A percentile compares a stretch with the other conserved stretches of the same genome.
These are phyloP conservation scores for Urtica urens DNA, from an alignment of 306 rosid species.

Conservation along the genomic window DNA sequence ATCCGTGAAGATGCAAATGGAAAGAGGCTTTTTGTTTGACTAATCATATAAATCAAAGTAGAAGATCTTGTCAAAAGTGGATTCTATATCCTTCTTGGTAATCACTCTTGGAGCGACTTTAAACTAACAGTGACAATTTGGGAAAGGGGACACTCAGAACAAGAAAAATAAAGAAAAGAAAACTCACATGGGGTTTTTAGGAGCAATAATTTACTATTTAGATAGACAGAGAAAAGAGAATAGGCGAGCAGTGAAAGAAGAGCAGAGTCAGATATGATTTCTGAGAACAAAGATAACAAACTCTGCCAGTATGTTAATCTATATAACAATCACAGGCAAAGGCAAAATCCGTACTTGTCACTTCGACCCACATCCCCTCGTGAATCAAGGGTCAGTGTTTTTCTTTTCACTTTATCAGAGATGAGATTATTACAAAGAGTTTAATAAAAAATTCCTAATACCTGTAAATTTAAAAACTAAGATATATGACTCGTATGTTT, in stretches of 20 bases:
- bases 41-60: slow-evolving; percentile 4
- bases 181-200: slow-evolving; percentile 33
- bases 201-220: background rate
- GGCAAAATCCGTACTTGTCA: slow-evolving; percentile 40
- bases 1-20: background rate
- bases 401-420: slow-evolving; percentile 41
- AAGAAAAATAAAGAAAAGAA: slow-evolving; percentile 4
- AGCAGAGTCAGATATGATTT: slow-evolving; percentile 32
- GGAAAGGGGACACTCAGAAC: too few species aligned
- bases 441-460: too few species aligned
- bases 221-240: background rate
- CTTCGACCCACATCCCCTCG: slow-evolving; percentile 35
- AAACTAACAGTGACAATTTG: slow-evolving; percentile 18
- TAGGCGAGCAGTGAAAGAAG: background rate
- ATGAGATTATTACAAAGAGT: too few species aligned
- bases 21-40: background rate
- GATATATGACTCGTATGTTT: too few species aligned
- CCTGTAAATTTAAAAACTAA: too few species aligned
- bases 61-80: slow-evolving; percentile 11
- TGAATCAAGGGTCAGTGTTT: slow-evolving; percentile 49
- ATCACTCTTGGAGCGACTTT: too few species aligned
- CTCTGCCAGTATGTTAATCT: slow-evolving; percentile 49
- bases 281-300: slow-evolving; percentile 69
- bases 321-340: slow-evolving; percentile 38
- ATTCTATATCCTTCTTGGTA: too few species aligned